phyloP scores from a whole-genome alignment of 106 monocot species.

The Alisma plantagoaquatica region DNA sequence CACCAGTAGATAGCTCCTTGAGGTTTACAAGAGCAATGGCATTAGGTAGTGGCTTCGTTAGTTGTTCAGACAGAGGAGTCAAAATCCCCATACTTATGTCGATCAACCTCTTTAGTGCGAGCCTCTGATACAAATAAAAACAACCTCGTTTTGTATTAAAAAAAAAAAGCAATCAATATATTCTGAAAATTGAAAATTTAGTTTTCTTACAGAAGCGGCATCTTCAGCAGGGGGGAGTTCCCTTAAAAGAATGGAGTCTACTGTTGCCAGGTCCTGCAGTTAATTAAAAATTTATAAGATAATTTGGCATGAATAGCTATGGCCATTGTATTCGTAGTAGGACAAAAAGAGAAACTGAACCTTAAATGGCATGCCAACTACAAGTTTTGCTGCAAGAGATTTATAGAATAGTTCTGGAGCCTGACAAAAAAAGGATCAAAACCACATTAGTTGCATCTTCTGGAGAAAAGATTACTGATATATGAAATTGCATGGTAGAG shows the following conservation, averaged over 20 bases:
- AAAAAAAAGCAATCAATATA: not conserved
- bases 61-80: constrained; percentile 84
- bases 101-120: constrained; percentile 90
- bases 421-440: constrained; percentile 38
- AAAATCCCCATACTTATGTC: constrained; percentile 96
- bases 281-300: constrained; percentile 8
- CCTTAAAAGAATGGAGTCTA: constrained; percentile 89
- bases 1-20: constrained; percentile 76
- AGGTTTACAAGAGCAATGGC: constrained; percentile 85
- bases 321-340: not conserved
- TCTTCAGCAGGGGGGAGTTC: constrained; percentile 87
- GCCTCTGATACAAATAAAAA: too few relatives aligned
- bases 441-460: not conserved
- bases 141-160: too few relatives aligned
- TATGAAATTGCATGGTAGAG: not conserved
- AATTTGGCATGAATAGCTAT: too few relatives aligned
- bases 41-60: constrained; percentile 93
- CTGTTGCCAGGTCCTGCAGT: constrained; percentile 92
- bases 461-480: not conserved
- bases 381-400: constrained; percentile 89
- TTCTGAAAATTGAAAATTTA: not conserved
- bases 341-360: constrained; percentile 15
- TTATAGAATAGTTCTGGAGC: constrained; percentile 83
- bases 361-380: constrained; percentile 99
- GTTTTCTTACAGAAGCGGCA: constrained; percentile 57